Conservation (phyloP, 176 grass and related monocot species). For the Ensete ventricosum region DNA sequence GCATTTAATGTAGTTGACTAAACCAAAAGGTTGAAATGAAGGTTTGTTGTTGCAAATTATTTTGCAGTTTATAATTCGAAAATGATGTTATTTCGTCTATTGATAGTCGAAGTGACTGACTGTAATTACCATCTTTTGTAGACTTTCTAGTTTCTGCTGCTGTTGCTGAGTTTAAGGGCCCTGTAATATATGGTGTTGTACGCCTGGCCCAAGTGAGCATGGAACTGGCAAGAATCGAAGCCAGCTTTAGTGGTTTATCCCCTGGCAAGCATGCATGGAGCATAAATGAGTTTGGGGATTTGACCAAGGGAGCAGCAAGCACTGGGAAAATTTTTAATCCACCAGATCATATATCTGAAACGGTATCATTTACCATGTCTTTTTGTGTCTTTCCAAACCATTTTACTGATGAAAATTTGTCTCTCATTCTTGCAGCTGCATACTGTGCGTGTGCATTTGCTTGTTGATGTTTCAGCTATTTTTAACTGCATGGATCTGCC, state of each 20-base stretch:
- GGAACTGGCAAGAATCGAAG: slow-evolving; percentile 77
- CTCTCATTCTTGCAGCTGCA: not conserved
- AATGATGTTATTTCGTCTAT: not conserved
- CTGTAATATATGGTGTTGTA: slow-evolving; percentile 76
- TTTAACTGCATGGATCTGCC: not conserved
- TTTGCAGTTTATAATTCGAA: not conserved
- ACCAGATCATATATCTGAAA: slow-evolving; percentile 35
- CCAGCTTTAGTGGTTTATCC: slow-evolving; percentile 82
- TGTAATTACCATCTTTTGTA: slow-evolving; percentile 22
- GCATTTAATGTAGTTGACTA: too few relatives aligned
- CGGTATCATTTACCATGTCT: slow-evolving; percentile 28
- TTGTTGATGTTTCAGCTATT: not conserved
- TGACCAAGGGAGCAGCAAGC: slow-evolving; percentile 78
- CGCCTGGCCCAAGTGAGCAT: slow-evolving; percentile 89
- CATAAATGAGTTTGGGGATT: slow-evolving; percentile 91
- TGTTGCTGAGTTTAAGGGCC: slow-evolving; percentile 93
- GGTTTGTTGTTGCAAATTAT: not conserved
- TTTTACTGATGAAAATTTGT: slow-evolving; percentile 14
- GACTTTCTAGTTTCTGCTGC: slow-evolving; percentile 78
- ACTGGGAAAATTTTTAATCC: slow-evolving; percentile 74
- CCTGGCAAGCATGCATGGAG: slow-evolving; percentile 95
- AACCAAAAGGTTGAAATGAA: not conserved
- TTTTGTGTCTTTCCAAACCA: not conserved
- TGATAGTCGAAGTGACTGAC: slow-evolving; percentile 10
- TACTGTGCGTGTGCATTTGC: not conserved